Evolutionary conservation across 1,284 basidiomycete genomes (phyloP).

Genomic region (Phlebopus sp.): DNA sequence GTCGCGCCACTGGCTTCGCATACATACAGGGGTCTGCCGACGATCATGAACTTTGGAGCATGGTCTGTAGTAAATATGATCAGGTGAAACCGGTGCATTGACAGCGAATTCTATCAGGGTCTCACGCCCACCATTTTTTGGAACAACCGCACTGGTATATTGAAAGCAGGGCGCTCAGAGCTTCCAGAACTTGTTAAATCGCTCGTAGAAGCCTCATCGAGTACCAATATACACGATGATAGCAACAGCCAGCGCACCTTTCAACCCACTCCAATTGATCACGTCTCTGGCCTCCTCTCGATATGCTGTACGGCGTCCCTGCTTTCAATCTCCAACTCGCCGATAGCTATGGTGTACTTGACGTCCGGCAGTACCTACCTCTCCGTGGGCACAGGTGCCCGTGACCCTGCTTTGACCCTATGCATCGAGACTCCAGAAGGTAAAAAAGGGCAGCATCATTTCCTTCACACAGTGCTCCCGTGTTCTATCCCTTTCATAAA

Average conservation of each 20-base stretch:
- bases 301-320: slow-evolving; percentile 37
- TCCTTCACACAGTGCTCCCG: slow-evolving; percentile 51
- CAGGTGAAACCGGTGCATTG: background rate
- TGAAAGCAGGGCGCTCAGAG: slow-evolving; percentile 43
- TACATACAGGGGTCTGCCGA: slow-evolving; percentile 91
- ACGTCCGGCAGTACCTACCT: slow-evolving; percentile 1
- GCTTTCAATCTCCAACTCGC: slow-evolving; percentile 1
- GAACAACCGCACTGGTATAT: slow-evolving; percentile 51
- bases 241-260: background rate
- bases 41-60: slow-evolving; percentile 85
- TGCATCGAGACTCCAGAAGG: slow-evolving; percentile 37
- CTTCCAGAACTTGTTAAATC: slow-evolving; percentile 48
- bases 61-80: slow-evolving; percentile 42
- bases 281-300: slow-evolving; percentile 38
- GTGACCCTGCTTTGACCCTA: slow-evolving; percentile 19
- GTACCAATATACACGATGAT: background rate
- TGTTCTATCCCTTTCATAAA: slow-evolving; percentile 46
- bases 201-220: slow-evolving; percentile 35
- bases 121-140: slow-evolving; percentile 76
- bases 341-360: slow-evolving; percentile 20
- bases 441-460: slow-evolving; percentile 53
- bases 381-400: background rate
- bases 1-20: slow-evolving; percentile 60
- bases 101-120: slow-evolving; percentile 41
- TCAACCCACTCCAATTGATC: slow-evolving; percentile 30